A percentile compares a stretch with the other conserved stretches of the same genome.
phyloP scores from a whole-genome alignment of 140 eudicot species.

The Cichorium intybus region DNA sequence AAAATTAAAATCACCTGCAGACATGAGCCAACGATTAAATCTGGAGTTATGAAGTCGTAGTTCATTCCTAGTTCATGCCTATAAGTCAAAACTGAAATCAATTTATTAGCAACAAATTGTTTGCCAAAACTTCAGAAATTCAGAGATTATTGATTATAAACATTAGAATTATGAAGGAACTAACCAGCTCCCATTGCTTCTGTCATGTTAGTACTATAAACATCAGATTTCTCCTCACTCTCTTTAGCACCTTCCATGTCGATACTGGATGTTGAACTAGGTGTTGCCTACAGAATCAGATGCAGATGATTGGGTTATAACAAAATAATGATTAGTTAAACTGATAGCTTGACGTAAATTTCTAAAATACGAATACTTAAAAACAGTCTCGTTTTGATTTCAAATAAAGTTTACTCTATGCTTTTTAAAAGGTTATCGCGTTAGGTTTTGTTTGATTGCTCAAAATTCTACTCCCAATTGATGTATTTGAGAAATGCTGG shows the following conservation, averaged over 20 bases:
- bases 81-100: constrained; percentile 72
- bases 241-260: constrained; percentile 54
- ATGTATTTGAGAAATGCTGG: too few species aligned
- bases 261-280: constrained; percentile 59
- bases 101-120: constrained; percentile 18
- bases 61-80: constrained; percentile 98
- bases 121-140: background rate
- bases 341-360: too few species aligned
- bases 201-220: constrained; percentile 84
- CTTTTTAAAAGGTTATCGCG: too few species aligned
- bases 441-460: too few species aligned
- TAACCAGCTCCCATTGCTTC: constrained; percentile 97
- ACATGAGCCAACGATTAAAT: constrained; percentile 93
- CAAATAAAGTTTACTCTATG: too few species aligned
- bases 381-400: too few species aligned
- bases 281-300: constrained; percentile 47
- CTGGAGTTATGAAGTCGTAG: constrained; percentile 89
- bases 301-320: background rate
- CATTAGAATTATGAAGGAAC: constrained; percentile 7
- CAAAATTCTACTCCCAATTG: too few species aligned
- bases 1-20: constrained; percentile 65
- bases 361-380: too few species aligned
- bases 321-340: too few species aligned
- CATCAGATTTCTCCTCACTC: constrained; percentile 65
- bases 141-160: background rate